Evolutionary conservation across 2,329 filamentous ascomycete genomes (phyloP).

Genomic region (Lachnellula willkommii): DNA sequence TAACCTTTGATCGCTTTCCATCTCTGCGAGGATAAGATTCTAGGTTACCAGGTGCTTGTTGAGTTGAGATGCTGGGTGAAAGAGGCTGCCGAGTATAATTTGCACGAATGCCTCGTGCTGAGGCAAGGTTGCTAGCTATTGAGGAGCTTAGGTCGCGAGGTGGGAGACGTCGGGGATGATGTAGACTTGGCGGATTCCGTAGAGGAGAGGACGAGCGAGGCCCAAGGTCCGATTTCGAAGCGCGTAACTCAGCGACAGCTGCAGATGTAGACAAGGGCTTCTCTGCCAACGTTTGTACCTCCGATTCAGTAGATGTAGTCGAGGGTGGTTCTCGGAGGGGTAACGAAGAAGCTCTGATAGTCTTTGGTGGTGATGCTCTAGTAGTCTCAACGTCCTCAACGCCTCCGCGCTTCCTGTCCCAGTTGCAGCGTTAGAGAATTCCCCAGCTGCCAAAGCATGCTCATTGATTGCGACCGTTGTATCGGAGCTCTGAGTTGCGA

Average conservation of each 20-base stretch:
- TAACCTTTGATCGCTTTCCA: slow-evolving; percentile 48
- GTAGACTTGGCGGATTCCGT: slow-evolving; percentile 23
- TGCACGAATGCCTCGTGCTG: slow-evolving; percentile 71
- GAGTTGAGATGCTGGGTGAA: slow-evolving; percentile 66
- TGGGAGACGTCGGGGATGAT: slow-evolving; percentile 37
- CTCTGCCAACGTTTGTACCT: slow-evolving; percentile 25
- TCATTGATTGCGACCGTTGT: slow-evolving; percentile 80
- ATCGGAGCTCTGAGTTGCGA: slow-evolving; percentile 62
- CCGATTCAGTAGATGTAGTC: slow-evolving; percentile 19
- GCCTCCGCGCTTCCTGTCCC: slow-evolving; percentile 66
- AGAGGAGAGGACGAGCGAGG: slow-evolving; percentile 24
- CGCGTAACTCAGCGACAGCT: slow-evolving; percentile 30
- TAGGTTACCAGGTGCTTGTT: slow-evolving; percentile 67
- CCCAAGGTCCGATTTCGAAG: slow-evolving; percentile 29
- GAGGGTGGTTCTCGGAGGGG: slow-evolving; percentile 38
- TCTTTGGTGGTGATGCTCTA: slow-evolving; percentile 81
- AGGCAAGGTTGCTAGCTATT: slow-evolving; percentile 82
- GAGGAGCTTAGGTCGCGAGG: slow-evolving; percentile 71
- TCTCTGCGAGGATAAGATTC: slow-evolving; percentile 50
- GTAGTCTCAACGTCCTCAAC: slow-evolving; percentile 72
- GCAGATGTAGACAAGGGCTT: slow-evolving; percentile 29
- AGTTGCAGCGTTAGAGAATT: slow-evolving; percentile 79
- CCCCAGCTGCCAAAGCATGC: slow-evolving; percentile 79
- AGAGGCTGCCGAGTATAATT: slow-evolving; percentile 61
- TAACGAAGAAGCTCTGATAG: slow-evolving; percentile 77